These are phyloP conservation scores for Withania somnifera DNA, from an alignment of 305 asterid species.

Conservation along the genomic window DNA sequence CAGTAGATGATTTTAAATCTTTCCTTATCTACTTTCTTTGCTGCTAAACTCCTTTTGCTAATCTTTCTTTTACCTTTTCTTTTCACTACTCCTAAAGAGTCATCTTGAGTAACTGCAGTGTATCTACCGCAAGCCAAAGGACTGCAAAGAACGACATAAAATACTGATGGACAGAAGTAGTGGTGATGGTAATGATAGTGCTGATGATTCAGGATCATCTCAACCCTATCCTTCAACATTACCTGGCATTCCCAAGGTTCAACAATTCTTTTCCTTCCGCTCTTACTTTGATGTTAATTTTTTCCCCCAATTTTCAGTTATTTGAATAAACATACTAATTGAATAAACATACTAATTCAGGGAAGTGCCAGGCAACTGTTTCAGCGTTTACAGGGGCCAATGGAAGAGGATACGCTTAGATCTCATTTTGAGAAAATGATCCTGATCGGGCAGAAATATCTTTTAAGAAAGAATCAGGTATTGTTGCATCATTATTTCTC, in stretches of 20 bases:
- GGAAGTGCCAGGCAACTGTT: conserved; percentile 94
- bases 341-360: conserved; percentile 37
- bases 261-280: conserved; percentile 4
- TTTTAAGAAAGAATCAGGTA: conserved; percentile 55
- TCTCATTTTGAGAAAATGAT: conserved; percentile 88
- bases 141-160: conserved; percentile 81
- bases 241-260: conserved; percentile 94
- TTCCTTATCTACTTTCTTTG: conserved; percentile 2
- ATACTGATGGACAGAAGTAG: conserved; percentile 46
- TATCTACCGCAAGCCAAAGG: conserved; percentile 71
- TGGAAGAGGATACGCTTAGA: conserved; percentile 84
- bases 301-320: not conserved
- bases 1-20: not conserved
- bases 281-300: not conserved
- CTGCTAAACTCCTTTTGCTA: not conserved
- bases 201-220: conserved; percentile 85
- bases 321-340: not conserved
- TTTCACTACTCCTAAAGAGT: not conserved
- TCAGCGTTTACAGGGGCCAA: conserved; percentile 84
- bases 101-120: conserved; percentile 26
- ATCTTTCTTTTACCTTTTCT: conserved; percentile 1
- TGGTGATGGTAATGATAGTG: conserved; percentile 89
- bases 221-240: conserved; percentile 79
- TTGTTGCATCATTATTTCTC: not conserved
- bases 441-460: conserved; percentile 52